A percentile compares a stretch with the other conserved stretches of the same genome.
These are phyloP conservation scores for Saccharomycopsis guyanensis DNA, from an alignment of 805 yeast genomes.

Conservation along the genomic window DNA sequence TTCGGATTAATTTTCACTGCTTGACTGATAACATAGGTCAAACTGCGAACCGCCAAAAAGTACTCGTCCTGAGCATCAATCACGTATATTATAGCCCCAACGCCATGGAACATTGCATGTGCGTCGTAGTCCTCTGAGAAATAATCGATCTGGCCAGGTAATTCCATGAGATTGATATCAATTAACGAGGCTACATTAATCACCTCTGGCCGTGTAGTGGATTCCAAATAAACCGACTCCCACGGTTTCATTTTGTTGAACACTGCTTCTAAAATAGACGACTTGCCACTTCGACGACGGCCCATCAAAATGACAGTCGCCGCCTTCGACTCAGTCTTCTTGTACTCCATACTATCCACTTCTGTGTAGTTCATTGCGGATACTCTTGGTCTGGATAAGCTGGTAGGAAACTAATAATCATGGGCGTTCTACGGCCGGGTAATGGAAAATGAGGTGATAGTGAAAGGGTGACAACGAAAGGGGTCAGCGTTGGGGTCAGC, in stretches of 20 bases:
- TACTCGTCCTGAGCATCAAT: constrained; percentile 96
- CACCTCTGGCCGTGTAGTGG: constrained; percentile 81
- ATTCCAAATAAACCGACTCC: constrained; percentile 83
- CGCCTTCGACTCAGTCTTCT: not conserved
- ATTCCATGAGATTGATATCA: constrained; percentile 82
- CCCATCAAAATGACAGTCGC: constrained; percentile 21
- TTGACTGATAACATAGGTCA: constrained; percentile 80
- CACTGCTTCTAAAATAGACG: constrained; percentile 91
- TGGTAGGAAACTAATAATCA: no score
- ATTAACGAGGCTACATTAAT: constrained; percentile 80
- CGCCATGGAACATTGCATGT: constrained; percentile 65
- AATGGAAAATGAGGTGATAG: no score
- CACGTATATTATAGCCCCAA: constrained; percentile 89
- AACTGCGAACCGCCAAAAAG: constrained; percentile 79
- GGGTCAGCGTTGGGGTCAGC: no score
- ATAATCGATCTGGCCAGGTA: constrained; percentile 89
- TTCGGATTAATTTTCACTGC: constrained; percentile 79
- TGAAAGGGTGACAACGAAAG: no score
- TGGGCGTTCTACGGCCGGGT: no score
- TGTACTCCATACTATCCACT: not conserved
- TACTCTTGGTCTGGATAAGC: not conserved
- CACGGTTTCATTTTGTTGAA: constrained; percentile 95
- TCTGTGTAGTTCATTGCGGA: not conserved
- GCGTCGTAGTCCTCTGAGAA: constrained; percentile 55
- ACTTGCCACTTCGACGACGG: constrained; percentile 66